Evolutionary conservation across 75 land plant species (phyloP), one percentile per base, ranked within the genome.

Genomic region (Adiantum capillusveneris): DNA sequence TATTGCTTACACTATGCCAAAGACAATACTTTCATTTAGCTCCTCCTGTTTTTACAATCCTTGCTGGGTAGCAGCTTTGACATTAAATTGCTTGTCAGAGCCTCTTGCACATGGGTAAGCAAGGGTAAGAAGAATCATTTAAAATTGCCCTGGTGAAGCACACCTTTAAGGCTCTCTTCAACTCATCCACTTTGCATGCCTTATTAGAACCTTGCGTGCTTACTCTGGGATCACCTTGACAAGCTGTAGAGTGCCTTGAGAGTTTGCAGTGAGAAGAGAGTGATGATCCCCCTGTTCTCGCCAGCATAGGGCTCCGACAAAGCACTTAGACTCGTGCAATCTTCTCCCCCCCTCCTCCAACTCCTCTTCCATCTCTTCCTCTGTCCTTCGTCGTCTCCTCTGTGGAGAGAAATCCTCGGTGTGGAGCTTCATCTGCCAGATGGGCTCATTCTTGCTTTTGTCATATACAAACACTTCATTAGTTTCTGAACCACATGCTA

Each of bases 401-500:
- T 6, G 13, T 18, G 50, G 22, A 18, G 12, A 6, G 12, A 9
- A 41, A 6, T 2, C 14, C 17, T 46, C 14, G 50, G 50, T 2
- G 2, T 46, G 55, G 14, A 53, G 25, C 29, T 26, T 53, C 55
- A 53, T 53, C 55, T 14, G 18, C 55, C 55, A 53, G 16, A 53
- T 25, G 25, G 55, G 55, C 2, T 26, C 24, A 5, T 6, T 25
- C 7, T 3, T 53, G 28, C 28, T 25, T 2, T 26, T 71, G 60
- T 76, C 77, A 49, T 76, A 76, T 14, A 76, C 75, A 48, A 65
- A 76, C 30, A 76, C 68, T 48, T 76, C 69, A 44, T 76, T 76
- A 0, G 75, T 60, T 57, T 76, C 79, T 12, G 76, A 73, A 28
- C 79, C 79, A 20, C 79, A 76, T 9, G 75, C 64, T n/a, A 76